A percentile compares a stretch with the other conserved stretches of the same genome.
Evolutionary conservation across 1,284 basidiomycete genomes (phyloP).

Genomic region (Heterobasidion irregulare): DNA sequence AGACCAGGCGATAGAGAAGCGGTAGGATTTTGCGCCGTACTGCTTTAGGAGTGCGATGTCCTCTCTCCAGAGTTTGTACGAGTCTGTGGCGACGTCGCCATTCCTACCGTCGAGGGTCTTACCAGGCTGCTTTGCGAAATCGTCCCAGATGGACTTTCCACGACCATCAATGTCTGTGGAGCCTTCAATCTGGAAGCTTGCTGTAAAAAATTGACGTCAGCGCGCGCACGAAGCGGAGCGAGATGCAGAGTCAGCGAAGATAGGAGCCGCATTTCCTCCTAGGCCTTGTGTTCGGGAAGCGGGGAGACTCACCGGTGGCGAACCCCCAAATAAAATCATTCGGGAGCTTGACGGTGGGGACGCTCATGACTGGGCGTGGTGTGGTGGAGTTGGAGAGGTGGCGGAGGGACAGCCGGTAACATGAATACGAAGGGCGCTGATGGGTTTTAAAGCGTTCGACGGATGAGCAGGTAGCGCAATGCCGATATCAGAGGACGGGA

Average conservation of each 20-base stretch:
- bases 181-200: conserved; percentile 64
- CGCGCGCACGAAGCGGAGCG: neutral
- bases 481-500: neutral
- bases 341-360: conserved; percentile 25
- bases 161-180: conserved; percentile 48
- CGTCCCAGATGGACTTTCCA: conserved; percentile 68
- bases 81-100: conserved; percentile 66
- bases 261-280: neutral
- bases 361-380: neutral
- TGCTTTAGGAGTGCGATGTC: conserved; percentile 55
- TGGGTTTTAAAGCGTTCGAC: neutral
- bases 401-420: neutral
- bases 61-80: conserved; percentile 59
- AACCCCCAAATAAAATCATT: conserved; percentile 66
- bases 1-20: conserved; percentile 70
- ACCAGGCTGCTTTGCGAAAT: conserved; percentile 58
- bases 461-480: neutral
- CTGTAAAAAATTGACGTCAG: conserved; percentile 19
- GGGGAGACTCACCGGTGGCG: conserved; percentile 44
- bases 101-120: conserved; percentile 58
- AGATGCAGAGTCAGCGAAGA: neutral
- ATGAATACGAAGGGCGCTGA: neutral
- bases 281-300: neutral
- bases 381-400: neutral
- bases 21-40: conserved; percentile 27